Conservation (phyloP, 2,329 filamentous ascomycete genomes). For the Clonostachys chloroleuca region DNA sequence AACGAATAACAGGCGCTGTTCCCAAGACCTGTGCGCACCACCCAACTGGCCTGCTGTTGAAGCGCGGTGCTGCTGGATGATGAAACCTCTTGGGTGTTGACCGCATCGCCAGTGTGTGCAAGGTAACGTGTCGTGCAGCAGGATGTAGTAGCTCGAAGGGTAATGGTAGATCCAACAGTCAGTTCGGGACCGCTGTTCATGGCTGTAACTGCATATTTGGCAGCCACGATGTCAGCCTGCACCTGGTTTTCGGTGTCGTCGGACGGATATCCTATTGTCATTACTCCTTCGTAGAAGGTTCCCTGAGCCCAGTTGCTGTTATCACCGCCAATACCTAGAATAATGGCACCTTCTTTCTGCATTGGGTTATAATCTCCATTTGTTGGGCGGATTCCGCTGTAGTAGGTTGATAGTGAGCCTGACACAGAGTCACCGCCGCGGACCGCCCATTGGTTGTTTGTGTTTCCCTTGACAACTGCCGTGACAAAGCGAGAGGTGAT, state of each 20-base stretch:
- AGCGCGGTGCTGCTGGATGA: too few species aligned
- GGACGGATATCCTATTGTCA: constrained; percentile 58
- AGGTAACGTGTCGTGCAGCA: constrained; percentile 48
- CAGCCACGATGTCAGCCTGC: constrained; percentile 56
- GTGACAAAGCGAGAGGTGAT: constrained; percentile 53
- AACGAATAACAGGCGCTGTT: too few species aligned
- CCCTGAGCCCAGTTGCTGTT: constrained; percentile 56
- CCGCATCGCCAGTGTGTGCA: constrained; percentile 13
- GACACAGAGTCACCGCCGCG: constrained; percentile 52
- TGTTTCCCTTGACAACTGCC: constrained; percentile 48
- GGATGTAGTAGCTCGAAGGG: constrained; percentile 44
- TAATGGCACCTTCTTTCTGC: constrained; percentile 60
- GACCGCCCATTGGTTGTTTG: constrained; percentile 52
- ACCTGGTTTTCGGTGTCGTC: constrained; percentile 54
- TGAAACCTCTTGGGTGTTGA: too few species aligned
- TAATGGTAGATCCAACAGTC: neutral
- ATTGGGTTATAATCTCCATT: constrained; percentile 53
- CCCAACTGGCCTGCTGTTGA: too few species aligned
- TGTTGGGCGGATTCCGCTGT: constrained; percentile 41
- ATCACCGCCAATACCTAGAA: constrained; percentile 68
- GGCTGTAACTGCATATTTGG: constrained; percentile 40
- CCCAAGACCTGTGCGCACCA: too few species aligned
- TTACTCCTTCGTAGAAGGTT: constrained; percentile 62
- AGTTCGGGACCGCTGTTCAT: constrained; percentile 13
- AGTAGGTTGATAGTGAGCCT: constrained; percentile 53